Evolutionary conservation across 2,329 filamentous ascomycete genomes (phyloP).

Genomic region (Penicillium paneum): DNA sequence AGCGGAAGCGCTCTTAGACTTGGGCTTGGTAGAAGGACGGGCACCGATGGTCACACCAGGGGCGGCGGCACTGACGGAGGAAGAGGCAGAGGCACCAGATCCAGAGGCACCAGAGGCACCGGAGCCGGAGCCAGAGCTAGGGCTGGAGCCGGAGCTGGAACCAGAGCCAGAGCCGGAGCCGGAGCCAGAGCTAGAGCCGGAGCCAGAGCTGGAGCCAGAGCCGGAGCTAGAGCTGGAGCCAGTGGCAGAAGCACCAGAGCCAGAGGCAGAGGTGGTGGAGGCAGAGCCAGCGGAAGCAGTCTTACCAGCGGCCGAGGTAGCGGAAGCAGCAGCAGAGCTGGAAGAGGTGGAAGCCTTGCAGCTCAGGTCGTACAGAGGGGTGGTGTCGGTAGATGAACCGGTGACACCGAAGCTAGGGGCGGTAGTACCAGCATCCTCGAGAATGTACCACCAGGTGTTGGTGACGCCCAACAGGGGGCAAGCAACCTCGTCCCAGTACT

Average conservation of each 20-base stretch:
- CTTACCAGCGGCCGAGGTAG: constrained; percentile 10
- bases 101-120: constrained; percentile 3
- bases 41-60: background rate
- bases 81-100: constrained; percentile 18
- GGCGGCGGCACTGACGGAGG: constrained; percentile 1
- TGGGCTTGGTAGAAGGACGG: constrained; percentile 10
- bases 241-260: constrained; percentile 7
- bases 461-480: constrained; percentile 54
- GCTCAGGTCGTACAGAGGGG: constrained; percentile 38
- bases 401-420: constrained; percentile 43
- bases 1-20: constrained; percentile 7
- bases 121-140: background rate
- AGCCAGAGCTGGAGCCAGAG: constrained; percentile 4
- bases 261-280: background rate
- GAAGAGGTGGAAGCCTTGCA: constrained; percentile 28
- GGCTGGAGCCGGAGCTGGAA: constrained; percentile 5
- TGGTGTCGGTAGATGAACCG: constrained; percentile 33
- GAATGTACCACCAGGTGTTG: constrained; percentile 47
- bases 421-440: constrained; percentile 36
- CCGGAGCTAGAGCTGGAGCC: constrained; percentile 3
- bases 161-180: constrained; percentile 2
- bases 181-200: background rate
- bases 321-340: constrained; percentile 23
- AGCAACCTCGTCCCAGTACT: constrained; percentile 76
- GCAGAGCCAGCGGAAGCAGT: constrained; percentile 1